Conservation (phyloP, 257 asterid species). For the Voacanga thouarsii region DNA sequence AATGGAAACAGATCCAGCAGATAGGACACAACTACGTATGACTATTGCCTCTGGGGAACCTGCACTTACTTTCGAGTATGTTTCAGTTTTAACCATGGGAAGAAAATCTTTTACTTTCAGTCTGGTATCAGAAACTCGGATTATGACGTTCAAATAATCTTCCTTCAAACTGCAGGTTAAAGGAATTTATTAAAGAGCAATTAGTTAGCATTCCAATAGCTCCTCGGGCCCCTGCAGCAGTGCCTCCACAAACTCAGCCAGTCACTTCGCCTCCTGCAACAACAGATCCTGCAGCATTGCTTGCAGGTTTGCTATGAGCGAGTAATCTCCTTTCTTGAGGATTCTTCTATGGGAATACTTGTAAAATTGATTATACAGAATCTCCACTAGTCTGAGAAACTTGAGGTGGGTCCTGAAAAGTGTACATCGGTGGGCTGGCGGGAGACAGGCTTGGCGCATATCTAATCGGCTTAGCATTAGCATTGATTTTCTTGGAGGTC, state of each 20-base stretch:
- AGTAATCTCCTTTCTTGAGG: constrained; percentile 14
- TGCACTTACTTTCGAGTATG: constrained; percentile 76
- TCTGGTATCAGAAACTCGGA: neutral
- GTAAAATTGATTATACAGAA: constrained; percentile 39
- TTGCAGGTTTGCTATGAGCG: constrained; percentile 73
- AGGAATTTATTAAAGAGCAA: constrained; percentile 83
- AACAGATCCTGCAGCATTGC: constrained; percentile 78
- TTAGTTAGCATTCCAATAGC: constrained; percentile 54
- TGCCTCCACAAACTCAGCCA: constrained; percentile 57
- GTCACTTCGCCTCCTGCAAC: constrained; percentile 40
- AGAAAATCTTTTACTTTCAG: neutral
- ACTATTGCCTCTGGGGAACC: constrained; percentile 92
- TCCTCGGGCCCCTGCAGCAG: constrained; percentile 42
- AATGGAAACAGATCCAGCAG: constrained; percentile 96
- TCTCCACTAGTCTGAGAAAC: constrained; percentile 20
- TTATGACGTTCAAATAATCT: neutral
- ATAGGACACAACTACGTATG: constrained; percentile 89
- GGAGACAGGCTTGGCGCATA: constrained; percentile 29
- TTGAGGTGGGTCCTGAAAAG: constrained; percentile 23
- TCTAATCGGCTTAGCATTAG: constrained; percentile 26
- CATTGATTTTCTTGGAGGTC: constrained; percentile 31
- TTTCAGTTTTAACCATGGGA: neutral
- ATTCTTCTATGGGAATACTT: constrained; percentile 19
- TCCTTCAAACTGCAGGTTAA: constrained; percentile 43
- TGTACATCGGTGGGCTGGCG: constrained; percentile 51